Conservation (phyloP, 768 basidiomycete species). For the Lactarius deliciosus region DNA sequence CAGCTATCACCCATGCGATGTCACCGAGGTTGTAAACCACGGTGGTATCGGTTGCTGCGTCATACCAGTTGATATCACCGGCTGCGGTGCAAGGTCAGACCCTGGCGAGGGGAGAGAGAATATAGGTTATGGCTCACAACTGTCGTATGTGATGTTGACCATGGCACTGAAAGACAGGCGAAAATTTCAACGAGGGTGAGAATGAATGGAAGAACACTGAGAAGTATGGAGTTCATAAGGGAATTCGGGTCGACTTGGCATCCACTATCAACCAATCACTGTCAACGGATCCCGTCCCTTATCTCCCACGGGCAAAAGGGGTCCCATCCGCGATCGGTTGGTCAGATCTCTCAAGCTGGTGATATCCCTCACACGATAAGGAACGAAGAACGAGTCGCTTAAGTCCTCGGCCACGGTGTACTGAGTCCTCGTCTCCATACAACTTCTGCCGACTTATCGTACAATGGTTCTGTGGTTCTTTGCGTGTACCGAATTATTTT, state of each 20-base stretch:
- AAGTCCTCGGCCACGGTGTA: background rate
- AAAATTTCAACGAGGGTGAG: constrained; percentile 9
- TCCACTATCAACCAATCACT: constrained; percentile 26
- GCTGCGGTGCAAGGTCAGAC: constrained; percentile 34
- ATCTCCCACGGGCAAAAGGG: constrained; percentile 3
- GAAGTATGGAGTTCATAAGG: constrained; percentile 6
- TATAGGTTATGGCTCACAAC: constrained; percentile 18
- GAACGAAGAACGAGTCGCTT: background rate
- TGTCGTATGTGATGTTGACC: constrained; percentile 36
- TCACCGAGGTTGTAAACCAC: constrained; percentile 59
- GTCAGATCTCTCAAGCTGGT: background rate
- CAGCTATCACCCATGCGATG: constrained; percentile 67
- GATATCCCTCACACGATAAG: background rate
- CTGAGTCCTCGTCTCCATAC: background rate
- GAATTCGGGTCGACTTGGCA: background rate
- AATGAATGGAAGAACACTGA: background rate
- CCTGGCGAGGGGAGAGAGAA: background rate
- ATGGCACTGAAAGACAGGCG: constrained; percentile 19
- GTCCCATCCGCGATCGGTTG: constrained; percentile 4
- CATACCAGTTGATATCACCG: constrained; percentile 39
- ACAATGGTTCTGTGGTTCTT: background rate
- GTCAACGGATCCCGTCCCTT: background rate
- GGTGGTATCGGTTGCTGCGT: constrained; percentile 29
- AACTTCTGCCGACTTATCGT: background rate
- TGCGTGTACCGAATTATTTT: background rate